Base-by-base conservation (phyloP, 768 basidiomycete genomes). In the Agaricus bisporus region DNA sequence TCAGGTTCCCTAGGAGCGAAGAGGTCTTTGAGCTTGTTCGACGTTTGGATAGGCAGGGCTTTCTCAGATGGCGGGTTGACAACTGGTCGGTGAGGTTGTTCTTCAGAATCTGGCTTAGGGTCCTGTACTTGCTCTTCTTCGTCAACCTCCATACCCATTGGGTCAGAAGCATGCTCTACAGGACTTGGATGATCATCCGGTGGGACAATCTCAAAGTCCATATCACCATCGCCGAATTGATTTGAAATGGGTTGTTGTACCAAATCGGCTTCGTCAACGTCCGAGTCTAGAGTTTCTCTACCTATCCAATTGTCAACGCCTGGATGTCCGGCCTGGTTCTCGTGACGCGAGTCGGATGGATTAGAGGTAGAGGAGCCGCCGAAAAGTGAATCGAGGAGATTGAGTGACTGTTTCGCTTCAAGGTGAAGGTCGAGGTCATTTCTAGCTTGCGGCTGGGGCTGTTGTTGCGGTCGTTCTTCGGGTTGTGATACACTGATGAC, bases 1-100 rank as follows among this genome's bases (percentile, higher is more conserved):
- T 84, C 79, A 54, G 83, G 82, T 58, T 83, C 82, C 18, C 73
- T 74, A 0, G 87, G 85, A 15, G 82, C 82, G 59, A 92, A 91
- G 5, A 91, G 70, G 58, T 88, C 85, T 61, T 88, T 88, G 18
- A 92, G 72, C 28, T 73, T 80, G 4, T 60, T 64, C 15, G 56
- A 47, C 51, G 39, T 35, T 58, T 44, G 41, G 38, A 7, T 7
- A n/a, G 29, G 29, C 29, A n/a, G 10, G 9, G 44, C 26, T 18
- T 48, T 36, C 7, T n/a, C 46, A 3, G 8, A 5, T n/a, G 20
- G n/a, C 4, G 29, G 6, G 2, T 29, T 36, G n/a, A 36, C 46
- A 1, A 8, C 6, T 22, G 22, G 22, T 22, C 4, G 22, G 22
- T 22, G 22, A 1, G 5, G 9, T 11, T 42, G 32, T 12, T 42